Evolutionary conservation across 2,329 filamentous ascomycete genomes (phyloP).

Genomic region (Fusarium robinianum): DNA sequence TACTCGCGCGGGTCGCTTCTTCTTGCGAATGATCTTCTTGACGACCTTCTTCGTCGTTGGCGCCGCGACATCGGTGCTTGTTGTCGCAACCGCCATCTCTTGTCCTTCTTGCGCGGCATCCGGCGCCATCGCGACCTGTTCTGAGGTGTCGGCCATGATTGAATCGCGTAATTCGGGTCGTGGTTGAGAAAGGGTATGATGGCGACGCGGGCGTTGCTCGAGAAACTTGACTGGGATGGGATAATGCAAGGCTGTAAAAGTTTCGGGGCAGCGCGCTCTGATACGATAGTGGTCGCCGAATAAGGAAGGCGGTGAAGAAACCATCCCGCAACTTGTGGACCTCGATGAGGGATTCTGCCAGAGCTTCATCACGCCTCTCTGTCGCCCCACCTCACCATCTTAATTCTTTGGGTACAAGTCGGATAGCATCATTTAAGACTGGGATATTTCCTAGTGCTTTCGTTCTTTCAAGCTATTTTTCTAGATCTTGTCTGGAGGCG

Average conservation of each 20-base stretch:
- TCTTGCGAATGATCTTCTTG: constrained; percentile 91
- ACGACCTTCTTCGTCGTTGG: constrained; percentile 63
- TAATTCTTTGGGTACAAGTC: constrained; percentile 20
- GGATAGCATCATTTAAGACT: constrained; percentile 15
- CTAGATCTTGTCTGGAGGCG: constrained; percentile 24
- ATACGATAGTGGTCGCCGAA: constrained; percentile 16
- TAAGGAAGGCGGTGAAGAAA: constrained; percentile 38
- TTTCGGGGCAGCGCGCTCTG: too few relatives aligned
- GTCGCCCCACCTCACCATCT: constrained; percentile 37
- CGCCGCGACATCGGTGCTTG: constrained; percentile 51
- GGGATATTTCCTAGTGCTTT: constrained; percentile 14
- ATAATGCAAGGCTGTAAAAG: constrained; percentile 38
- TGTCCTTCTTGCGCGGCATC: constrained; percentile 36
- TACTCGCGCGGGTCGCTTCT: constrained; percentile 83
- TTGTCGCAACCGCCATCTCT: constrained; percentile 44
- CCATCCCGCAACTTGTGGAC: constrained; percentile 26
- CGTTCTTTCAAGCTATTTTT: constrained; percentile 13
- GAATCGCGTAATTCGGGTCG: constrained; percentile 4
- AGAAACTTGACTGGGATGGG: constrained; percentile 25
- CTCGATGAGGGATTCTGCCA: constrained; percentile 32
- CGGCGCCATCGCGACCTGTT: constrained; percentile 35
- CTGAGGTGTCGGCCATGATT: constrained; percentile 41
- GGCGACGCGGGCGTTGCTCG: constrained; percentile 30
- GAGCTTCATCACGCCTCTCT: constrained; percentile 35
- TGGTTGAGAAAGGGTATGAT: constrained; percentile 20